Evolutionary conservation across 306 rosid genomes (phyloP).

Genomic region (Quercus variabilis): DNA sequence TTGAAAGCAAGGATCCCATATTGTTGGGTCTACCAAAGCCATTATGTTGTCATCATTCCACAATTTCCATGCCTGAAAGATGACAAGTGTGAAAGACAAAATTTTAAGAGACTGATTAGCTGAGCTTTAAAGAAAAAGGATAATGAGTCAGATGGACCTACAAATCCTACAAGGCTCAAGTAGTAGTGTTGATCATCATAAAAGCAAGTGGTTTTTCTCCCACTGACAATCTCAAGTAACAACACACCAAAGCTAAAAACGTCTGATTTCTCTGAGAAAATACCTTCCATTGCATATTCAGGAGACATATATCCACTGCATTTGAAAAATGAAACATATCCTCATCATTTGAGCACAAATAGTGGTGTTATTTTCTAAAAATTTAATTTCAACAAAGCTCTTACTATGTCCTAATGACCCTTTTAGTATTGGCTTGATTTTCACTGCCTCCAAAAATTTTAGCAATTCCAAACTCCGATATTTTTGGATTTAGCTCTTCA

Average conservation of each 20-base stretch:
- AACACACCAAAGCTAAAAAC: constrained; percentile 34
- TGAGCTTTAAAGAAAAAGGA: no score
- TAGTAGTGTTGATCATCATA: constrained; percentile 9
- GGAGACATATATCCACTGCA: constrained; percentile 39
- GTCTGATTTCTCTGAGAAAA: constrained; percentile 35
- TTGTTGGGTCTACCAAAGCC: constrained; percentile 21
- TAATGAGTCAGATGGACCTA: not conserved
- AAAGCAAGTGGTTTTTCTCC: constrained; percentile 32
- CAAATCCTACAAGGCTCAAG: constrained; percentile 37
- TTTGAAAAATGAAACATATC: not conserved
- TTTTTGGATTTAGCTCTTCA: constrained; percentile 34
- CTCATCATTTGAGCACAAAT: not conserved
- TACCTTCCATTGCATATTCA: constrained; percentile 33
- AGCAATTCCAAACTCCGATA: constrained; percentile 35
- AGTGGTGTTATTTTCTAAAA: no score
- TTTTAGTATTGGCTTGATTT: constrained; percentile 32
- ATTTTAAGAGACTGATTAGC: no score
- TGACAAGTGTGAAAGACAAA: no score
- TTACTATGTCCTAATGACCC: constrained; percentile 40
- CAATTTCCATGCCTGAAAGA: constrained; percentile 36
- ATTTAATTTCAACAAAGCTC: not conserved
- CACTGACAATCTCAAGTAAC: constrained; percentile 31
- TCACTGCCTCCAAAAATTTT: constrained; percentile 18
- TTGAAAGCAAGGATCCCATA: not conserved
- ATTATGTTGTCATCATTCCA: constrained; percentile 31